Conservation (phyloP, 495 filamentous ascomycete species). For the Penicillium manginii region DNA sequence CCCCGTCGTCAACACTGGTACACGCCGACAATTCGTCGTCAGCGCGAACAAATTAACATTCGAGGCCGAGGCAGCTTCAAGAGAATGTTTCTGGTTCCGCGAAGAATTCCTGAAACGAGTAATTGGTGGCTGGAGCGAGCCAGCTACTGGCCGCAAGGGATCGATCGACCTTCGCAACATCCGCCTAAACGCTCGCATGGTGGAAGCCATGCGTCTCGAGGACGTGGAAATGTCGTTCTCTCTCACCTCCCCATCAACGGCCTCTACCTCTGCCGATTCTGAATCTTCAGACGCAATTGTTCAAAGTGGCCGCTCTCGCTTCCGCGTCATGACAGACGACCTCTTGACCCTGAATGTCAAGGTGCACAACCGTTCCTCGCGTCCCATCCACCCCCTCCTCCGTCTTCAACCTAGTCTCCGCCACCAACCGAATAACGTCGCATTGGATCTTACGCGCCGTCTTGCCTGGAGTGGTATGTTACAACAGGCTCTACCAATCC, state of each 20-base stretch:
- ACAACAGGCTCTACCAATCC: slow-evolving; percentile 68
- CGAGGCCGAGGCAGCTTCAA: slow-evolving; percentile 73
- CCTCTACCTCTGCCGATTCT: slow-evolving; percentile 16
- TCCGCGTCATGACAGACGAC: slow-evolving; percentile 65
- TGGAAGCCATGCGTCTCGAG: slow-evolving; percentile 80
- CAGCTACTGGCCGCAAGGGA: slow-evolving; percentile 61
- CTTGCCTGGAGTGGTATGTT: slow-evolving; percentile 83
- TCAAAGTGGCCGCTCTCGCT: slow-evolving; percentile 53
- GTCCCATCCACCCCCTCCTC: slow-evolving; percentile 71
- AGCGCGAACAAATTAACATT: slow-evolving; percentile 76
- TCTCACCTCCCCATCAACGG: slow-evolving; percentile 37
- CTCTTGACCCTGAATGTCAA: slow-evolving; percentile 70
- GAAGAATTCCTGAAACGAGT: slow-evolving; percentile 78
- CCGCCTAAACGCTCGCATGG: slow-evolving; percentile 75
- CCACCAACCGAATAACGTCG: slow-evolving; percentile 71
- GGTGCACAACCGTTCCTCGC: slow-evolving; percentile 70
- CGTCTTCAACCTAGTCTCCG: slow-evolving; percentile 76
- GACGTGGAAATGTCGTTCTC: slow-evolving; percentile 74
- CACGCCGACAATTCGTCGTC: slow-evolving; percentile 86
- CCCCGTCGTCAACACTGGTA: slow-evolving; percentile 72
- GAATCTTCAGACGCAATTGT: slow-evolving; percentile 26
- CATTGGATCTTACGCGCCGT: slow-evolving; percentile 81
- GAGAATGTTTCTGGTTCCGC: slow-evolving; percentile 92
- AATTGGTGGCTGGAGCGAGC: slow-evolving; percentile 70
- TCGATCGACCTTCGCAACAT: slow-evolving; percentile 75